Base-by-base conservation (phyloP, 129 eudicot genomes). In the Flaveria brownii region DNA sequence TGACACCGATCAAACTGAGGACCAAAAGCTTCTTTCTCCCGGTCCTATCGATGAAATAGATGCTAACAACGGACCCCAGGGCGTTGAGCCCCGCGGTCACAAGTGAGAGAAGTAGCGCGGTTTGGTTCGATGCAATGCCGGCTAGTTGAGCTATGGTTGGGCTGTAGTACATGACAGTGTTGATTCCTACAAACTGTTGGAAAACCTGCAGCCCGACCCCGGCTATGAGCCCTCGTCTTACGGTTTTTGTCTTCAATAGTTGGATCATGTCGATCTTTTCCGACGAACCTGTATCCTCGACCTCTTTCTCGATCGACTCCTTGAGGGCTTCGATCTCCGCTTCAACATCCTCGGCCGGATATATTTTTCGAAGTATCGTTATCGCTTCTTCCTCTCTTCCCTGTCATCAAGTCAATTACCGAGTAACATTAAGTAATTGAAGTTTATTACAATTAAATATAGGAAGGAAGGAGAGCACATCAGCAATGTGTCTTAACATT, bases 121-220 rank as follows among this genome's bases (percentile, higher is more conserved):
- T 86, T 26, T 80, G 85, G 81, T 89, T 86, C 0, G 95, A 86
- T 0, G 95, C 95, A 56, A 82, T 77, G 43, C 95, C 91, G 15
- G 95, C 95, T 42, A 89, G 51, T 18, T 89, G 95, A 63, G 73
- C 80, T 16, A 89, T 89, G 71, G 95, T 89, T 16, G 94, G 88
- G 68, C 89, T 89, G 67, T 89, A 89, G 65, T 89, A 89, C 90
- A 88, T 88, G 2, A 88, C 93, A 1, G 93, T 88, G 85, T 88
- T 88, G 71, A 88, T 88, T 66, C 91, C 91, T 14, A 89, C 90
- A 50, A 89, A 89, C 55, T 89, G 91, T 65, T 89, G 91, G 80
- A 83, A 84, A 12, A 89, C 81, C 23, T 84, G 95, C 25, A 86
- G 89, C 16, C 89, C 89, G 0, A 89, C 86, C 0, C 91, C 95